phyloP scores from a whole-genome alignment of 148 eudicot species.

The Silene uniflora region DNA sequence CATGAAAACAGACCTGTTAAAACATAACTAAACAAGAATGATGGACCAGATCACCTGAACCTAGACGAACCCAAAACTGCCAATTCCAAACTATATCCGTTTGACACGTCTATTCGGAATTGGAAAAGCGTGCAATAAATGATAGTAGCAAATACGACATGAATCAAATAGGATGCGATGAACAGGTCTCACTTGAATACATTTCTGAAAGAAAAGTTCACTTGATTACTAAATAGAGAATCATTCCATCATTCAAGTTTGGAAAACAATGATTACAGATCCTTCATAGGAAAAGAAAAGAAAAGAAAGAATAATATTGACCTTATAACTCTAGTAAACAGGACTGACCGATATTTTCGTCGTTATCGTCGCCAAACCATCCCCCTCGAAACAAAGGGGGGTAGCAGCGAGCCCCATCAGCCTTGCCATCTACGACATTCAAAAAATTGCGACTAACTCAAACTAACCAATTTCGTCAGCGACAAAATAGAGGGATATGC shows the following conservation, averaged over 20 bases:
- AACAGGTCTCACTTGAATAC: not conserved
- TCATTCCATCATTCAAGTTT: not conserved
- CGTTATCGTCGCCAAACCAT: not conserved
- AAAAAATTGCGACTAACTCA: conserved; percentile 23
- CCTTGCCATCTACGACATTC: conserved; percentile 15
- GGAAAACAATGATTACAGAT: conserved; percentile 16
- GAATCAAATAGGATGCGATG: too few species aligned
- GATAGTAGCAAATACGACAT: too few species aligned
- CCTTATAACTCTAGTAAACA: conserved; percentile 9
- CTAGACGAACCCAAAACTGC: too few species aligned
- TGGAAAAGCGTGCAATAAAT: too few species aligned
- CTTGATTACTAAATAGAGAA: conserved; percentile 5
- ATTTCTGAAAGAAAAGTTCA: not conserved
- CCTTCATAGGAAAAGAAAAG: conserved; percentile 8
- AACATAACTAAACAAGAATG: too few species aligned
- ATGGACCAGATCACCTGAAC: too few species aligned
- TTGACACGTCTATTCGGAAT: too few species aligned
- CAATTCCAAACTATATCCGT: too few species aligned
- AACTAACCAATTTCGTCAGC: conserved; percentile 15
- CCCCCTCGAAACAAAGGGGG: not conserved
- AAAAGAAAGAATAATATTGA: conserved; percentile 26
- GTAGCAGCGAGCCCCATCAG: conserved; percentile 11
- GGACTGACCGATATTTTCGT: conserved; percentile 17
- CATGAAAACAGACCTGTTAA: too few species aligned
- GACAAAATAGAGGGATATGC: conserved; percentile 6